Evolutionary conservation across 2,329 filamentous ascomycete species (phyloP).

Genomic region (Aschersonia sp.): DNA sequence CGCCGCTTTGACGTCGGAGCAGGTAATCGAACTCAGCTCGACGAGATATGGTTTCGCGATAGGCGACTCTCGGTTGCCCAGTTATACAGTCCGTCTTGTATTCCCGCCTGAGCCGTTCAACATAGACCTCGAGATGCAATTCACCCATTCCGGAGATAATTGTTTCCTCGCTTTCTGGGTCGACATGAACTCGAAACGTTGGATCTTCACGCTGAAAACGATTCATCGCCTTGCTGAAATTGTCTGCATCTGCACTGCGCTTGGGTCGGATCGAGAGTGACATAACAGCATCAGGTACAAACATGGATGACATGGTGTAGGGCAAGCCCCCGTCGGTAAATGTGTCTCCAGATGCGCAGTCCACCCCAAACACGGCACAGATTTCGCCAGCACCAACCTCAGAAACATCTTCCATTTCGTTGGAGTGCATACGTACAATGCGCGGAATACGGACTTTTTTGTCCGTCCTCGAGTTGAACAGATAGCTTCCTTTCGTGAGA

Average conservation of each 20-base stretch:
- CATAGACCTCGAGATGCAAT: conserved; percentile 89
- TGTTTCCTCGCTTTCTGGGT: conserved; percentile 84
- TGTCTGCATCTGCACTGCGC: conserved; percentile 75
- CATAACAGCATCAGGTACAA: conserved; percentile 94
- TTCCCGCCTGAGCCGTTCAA: conserved; percentile 91
- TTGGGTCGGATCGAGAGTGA: conserved; percentile 96
- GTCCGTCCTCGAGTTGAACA: conserved; percentile 86
- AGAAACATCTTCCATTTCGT: conserved; percentile 93
- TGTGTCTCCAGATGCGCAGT: conserved; percentile 94
- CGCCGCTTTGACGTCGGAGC: conserved; percentile 88
- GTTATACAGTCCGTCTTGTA: conserved; percentile 93
- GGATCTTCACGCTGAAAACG: conserved; percentile 97
- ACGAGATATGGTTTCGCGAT: conserved; percentile 81
- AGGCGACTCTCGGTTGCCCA: conserved; percentile 93
- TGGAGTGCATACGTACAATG: conserved; percentile 98
- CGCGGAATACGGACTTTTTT: conserved; percentile 95
- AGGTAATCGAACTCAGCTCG: conserved; percentile 80
- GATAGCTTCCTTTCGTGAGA: conserved; percentile 72
- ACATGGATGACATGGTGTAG: conserved; percentile 97
- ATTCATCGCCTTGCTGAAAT: conserved; percentile 98
- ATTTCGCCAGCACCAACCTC: conserved; percentile 96
- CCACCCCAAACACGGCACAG: conserved; percentile 94
- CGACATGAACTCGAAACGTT: conserved; percentile 89
- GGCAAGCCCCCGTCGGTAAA: conserved; percentile 89
- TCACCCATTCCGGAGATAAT: conserved; percentile 99